Conservation (phyloP, 2,329 filamentous ascomycete genomes). For the Ascochyta pisi region DNA sequence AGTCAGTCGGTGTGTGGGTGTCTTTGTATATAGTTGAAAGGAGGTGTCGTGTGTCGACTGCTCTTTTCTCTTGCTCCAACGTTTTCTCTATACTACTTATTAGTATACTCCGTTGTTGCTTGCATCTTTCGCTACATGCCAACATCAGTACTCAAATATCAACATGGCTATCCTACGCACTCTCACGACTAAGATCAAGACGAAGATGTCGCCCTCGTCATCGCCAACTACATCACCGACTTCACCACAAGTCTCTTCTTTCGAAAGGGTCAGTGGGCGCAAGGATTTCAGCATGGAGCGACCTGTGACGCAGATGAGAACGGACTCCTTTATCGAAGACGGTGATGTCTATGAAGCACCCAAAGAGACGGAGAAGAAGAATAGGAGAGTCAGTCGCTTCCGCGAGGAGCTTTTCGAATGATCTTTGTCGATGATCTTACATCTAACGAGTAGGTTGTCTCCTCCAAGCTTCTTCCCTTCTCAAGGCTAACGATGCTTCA, state of each 20-base stretch:
- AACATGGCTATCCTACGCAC: slow-evolving; percentile 41
- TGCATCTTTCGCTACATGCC: slow-evolving; percentile 8
- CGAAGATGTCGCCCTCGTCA: slow-evolving; percentile 33
- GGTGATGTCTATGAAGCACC: slow-evolving; percentile 19
- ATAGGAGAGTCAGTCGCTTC: slow-evolving; percentile 40
- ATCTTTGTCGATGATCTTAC: not conserved
- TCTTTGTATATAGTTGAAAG: slow-evolving; percentile 17
- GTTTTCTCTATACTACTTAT: not conserved
- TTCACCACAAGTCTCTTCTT: slow-evolving; percentile 25
- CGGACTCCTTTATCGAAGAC: slow-evolving; percentile 32
- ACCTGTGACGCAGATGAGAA: slow-evolving; percentile 22
- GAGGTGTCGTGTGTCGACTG: slow-evolving; percentile 9
- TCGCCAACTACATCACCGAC: slow-evolving; percentile 34
- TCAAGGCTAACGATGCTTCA: slow-evolving; percentile 4
- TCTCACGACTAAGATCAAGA: slow-evolving; percentile 42
- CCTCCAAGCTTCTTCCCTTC: not conserved
- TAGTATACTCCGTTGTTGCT: not conserved
- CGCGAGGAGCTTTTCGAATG: slow-evolving; percentile 32
- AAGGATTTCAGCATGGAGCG: slow-evolving; percentile 25
- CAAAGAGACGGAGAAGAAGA: slow-evolving; percentile 27
- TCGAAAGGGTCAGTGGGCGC: slow-evolving; percentile 35
- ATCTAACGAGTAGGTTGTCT: slow-evolving; percentile 20
- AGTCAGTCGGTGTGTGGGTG: slow-evolving; percentile 13
- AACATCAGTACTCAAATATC: slow-evolving; percentile 6
- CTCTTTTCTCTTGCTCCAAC: slow-evolving; percentile 3